phyloP scores from a whole-genome alignment of 495 filamentous ascomycete species.

The Lasiosphaeris hirsuta region DNA sequence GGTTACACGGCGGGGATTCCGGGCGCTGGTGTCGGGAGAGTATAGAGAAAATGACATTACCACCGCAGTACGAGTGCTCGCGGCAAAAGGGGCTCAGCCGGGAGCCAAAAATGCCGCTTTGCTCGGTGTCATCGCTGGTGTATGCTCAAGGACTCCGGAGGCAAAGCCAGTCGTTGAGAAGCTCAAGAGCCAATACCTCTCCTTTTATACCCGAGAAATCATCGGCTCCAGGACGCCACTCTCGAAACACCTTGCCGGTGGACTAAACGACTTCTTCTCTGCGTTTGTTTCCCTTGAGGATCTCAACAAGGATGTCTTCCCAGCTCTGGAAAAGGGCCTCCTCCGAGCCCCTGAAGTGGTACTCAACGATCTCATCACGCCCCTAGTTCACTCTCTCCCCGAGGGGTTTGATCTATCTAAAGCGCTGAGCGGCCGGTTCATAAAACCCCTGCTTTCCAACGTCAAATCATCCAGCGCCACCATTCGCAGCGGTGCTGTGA shows the following conservation, averaged over 20 bases:
- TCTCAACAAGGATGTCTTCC: slow-evolving; percentile 68
- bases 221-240: slow-evolving; percentile 72
- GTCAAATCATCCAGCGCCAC: slow-evolving; percentile 79
- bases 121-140: slow-evolving; percentile 81
- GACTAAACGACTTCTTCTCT: slow-evolving; percentile 78
- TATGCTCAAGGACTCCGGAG: slow-evolving; percentile 64
- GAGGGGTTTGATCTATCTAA: slow-evolving; percentile 71
- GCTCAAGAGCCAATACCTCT: slow-evolving; percentile 65
- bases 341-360: slow-evolving; percentile 88
- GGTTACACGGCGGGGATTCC: slow-evolving; percentile 68
- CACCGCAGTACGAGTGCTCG: slow-evolving; percentile 61
- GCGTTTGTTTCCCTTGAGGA: slow-evolving; percentile 73
- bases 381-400: slow-evolving; percentile 66
- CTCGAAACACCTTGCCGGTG: slow-evolving; percentile 66
- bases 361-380: slow-evolving; percentile 68
- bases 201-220: slow-evolving; percentile 82
- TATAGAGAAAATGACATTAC: slow-evolving; percentile 57
- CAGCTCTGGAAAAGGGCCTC: slow-evolving; percentile 82
- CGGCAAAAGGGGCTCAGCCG: slow-evolving; percentile 58
- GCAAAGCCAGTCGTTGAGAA: slow-evolving; percentile 57
- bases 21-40: slow-evolving; percentile 62
- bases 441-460: slow-evolving; percentile 83
- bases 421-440: slow-evolving; percentile 60
- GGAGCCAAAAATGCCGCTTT: slow-evolving; percentile 68
- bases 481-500: slow-evolving; percentile 71